A percentile compares a stretch with the other conserved stretches of the same genome.
Conservation (phyloP, 2,329 filamentous ascomycete species). For the Biscogniauxia mediterranea region DNA sequence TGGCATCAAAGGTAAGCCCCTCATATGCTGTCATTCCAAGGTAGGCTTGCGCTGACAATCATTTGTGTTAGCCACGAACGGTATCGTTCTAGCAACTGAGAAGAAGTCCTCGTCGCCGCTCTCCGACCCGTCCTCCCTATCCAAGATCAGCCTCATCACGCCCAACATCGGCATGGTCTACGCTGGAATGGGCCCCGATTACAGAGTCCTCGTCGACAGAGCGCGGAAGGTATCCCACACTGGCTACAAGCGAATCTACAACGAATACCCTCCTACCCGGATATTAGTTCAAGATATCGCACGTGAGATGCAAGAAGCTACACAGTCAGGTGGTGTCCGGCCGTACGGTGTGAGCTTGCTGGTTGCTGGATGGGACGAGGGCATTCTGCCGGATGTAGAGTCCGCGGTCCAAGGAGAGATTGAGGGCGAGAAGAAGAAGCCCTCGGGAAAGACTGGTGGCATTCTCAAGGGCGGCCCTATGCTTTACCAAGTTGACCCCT, state of each 20-base stretch:
- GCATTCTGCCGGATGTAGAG: conserved; percentile 81
- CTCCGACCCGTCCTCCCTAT: conserved; percentile 90
- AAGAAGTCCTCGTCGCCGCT: conserved; percentile 99
- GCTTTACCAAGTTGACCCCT: conserved; percentile 98
- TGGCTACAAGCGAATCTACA: conserved; percentile 99
- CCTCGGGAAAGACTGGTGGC: conserved; percentile 84
- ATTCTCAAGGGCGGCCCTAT: conserved; percentile 95
- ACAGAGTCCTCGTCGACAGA: conserved; percentile 94
- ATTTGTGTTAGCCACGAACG: conserved; percentile 75
- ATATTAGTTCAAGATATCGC: conserved; percentile 99
- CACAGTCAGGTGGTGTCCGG: conserved; percentile 93
- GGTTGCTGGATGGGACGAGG: conserved; percentile 97
- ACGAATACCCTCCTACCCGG: conserved; percentile 98
- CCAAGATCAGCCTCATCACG: conserved; percentile 96
- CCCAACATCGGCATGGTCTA: conserved; percentile 99
- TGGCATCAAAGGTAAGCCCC: conserved; percentile 84
- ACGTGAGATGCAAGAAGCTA: conserved; percentile 97
- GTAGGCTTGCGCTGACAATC: conserved; percentile 12
- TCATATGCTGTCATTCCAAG: neutral
- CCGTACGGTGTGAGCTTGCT: conserved; percentile 95
- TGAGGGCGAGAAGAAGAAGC: conserved; percentile 66
- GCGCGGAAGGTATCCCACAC: conserved; percentile 98
- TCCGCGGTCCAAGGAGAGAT: conserved; percentile 57
- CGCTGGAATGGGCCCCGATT: conserved; percentile 98
- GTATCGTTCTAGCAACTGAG: conserved; percentile 97